phyloP scores from a whole-genome alignment of 139 green algal species.

The Trebouxia sp. region DNA sequence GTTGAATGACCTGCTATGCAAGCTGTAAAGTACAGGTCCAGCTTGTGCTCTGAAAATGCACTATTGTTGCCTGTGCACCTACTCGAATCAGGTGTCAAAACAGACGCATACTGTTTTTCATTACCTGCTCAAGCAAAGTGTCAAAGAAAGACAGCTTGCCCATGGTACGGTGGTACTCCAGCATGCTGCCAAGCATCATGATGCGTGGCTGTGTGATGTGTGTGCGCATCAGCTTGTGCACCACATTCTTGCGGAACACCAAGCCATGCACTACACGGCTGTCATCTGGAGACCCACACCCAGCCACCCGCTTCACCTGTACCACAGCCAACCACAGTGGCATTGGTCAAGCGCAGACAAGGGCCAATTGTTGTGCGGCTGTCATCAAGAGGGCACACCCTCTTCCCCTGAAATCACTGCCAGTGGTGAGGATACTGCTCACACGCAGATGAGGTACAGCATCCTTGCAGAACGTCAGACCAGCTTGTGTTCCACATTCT shows the following conservation, averaged over 20 bases:
- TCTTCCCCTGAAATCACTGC: no score
- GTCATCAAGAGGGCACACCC: no score
- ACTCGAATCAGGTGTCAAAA: neutral
- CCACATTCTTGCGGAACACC: conserved; percentile 76
- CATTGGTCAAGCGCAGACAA: no score
- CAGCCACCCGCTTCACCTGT: conserved; percentile 71
- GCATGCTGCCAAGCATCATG: conserved; percentile 48
- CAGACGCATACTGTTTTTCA: neutral
- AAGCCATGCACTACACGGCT: conserved; percentile 72
- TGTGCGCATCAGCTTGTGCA: conserved; percentile 78
- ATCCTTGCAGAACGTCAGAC: no score
- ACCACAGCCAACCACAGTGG: neutral
- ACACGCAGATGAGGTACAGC: no score
- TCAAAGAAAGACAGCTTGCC: conserved; percentile 72
- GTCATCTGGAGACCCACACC: conserved; percentile 46
- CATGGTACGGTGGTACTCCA: conserved; percentile 57
- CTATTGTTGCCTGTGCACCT: no score
- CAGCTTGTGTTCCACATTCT: conserved; percentile 78
- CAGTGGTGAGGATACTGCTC: no score
- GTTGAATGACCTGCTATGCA: no score
- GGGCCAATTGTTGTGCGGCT: no score
- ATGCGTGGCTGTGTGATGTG: conserved; percentile 68
- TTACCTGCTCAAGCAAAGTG: conserved; percentile 61
- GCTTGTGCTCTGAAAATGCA: no score
- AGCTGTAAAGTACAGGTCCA: no score